Percentiles rank a stretch among this genome's conserved stretches.
phyloP scores from a whole-genome alignment of 495 filamentous ascomycete species.

The Jackrogersella multiformis region DNA sequence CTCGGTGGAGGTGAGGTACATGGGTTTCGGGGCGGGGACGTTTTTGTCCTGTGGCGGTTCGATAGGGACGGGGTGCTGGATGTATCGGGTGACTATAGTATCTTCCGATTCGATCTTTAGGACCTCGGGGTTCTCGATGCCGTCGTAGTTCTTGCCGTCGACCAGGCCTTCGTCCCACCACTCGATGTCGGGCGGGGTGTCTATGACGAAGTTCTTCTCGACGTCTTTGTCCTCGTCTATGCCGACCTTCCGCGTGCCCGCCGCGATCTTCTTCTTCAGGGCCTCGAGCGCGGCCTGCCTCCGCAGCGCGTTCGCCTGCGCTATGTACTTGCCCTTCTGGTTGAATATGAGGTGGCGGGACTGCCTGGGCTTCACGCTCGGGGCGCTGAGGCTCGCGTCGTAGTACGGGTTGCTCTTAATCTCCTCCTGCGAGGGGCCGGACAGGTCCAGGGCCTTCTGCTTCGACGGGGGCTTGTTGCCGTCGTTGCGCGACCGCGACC shows the following conservation, averaged over 20 bases:
- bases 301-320: slow-evolving; percentile 86
- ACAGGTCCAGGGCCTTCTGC: slow-evolving; percentile 64
- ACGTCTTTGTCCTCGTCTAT: slow-evolving; percentile 90
- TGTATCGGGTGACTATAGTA: slow-evolving; percentile 84
- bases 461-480: slow-evolving; percentile 18
- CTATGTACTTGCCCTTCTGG: slow-evolving; percentile 95
- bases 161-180: slow-evolving; percentile 98
- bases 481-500: slow-evolving; percentile 35
- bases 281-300: slow-evolving; percentile 87
- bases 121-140: slow-evolving; percentile 67
- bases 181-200: slow-evolving; percentile 85
- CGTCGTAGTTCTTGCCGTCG: slow-evolving; percentile 74
- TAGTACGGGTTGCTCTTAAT: slow-evolving; percentile 82
- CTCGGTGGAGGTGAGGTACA: slow-evolving; percentile 91
- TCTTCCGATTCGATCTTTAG: slow-evolving; percentile 82
- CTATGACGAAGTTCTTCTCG: slow-evolving; percentile 89
- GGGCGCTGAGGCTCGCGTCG: slow-evolving; percentile 73
- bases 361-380: slow-evolving; percentile 68
- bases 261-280: slow-evolving; percentile 93
- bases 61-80: slow-evolving; percentile 93
- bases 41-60: slow-evolving; percentile 91
- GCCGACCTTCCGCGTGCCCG: slow-evolving; percentile 81
- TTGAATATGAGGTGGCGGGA: slow-evolving; percentile 87
- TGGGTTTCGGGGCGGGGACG: slow-evolving; percentile 80
- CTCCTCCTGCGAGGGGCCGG: slow-evolving; percentile 70